These are phyloP conservation scores for Stemphylium beticola DNA, from an alignment of 2,329 filamentous ascomycete species.

Conservation along the genomic window DNA sequence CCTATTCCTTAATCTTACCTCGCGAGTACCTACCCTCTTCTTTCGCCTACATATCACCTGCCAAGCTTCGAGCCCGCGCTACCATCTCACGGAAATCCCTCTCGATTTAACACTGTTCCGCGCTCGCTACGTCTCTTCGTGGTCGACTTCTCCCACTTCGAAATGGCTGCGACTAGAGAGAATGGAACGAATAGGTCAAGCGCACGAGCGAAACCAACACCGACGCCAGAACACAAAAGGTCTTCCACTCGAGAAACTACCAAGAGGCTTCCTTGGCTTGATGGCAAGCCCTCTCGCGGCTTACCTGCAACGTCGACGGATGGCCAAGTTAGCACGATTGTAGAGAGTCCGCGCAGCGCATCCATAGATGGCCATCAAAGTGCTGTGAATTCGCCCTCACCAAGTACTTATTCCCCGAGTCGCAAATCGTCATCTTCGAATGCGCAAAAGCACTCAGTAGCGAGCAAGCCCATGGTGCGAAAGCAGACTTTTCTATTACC, in stretches of 20 bases:
- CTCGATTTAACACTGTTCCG: not conserved
- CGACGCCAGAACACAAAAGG: conserved; percentile 10
- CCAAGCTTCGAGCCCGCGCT: not conserved
- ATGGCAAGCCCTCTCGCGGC: conserved; percentile 24
- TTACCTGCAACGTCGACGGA: conserved; percentile 1
- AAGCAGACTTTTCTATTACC: conserved; percentile 14
- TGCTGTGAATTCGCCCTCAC: conserved; percentile 7
- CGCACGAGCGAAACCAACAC: not conserved
- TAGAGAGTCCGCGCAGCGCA: conserved; percentile 4
- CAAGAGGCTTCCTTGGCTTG: conserved; percentile 42
- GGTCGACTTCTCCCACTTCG: not conserved
- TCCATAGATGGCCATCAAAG: conserved; percentile 7
- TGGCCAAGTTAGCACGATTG: not conserved
- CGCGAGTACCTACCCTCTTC: not conserved
- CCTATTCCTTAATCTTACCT: conserved; percentile 2
- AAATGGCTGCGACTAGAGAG: conserved; percentile 3
- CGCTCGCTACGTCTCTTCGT: not conserved
- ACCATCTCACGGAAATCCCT: not conserved
- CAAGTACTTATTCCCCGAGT: conserved; percentile 5
- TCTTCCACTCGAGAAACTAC: conserved; percentile 15
- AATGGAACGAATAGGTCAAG: not conserved
- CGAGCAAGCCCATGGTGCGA: not conserved
- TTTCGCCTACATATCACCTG: not conserved
- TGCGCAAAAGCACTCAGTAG: conserved; percentile 1
- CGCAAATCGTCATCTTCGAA: conserved; percentile 7